Evolutionary conservation across 441 rosid species (phyloP).

Genomic region (Aquilaria agallochum): DNA sequence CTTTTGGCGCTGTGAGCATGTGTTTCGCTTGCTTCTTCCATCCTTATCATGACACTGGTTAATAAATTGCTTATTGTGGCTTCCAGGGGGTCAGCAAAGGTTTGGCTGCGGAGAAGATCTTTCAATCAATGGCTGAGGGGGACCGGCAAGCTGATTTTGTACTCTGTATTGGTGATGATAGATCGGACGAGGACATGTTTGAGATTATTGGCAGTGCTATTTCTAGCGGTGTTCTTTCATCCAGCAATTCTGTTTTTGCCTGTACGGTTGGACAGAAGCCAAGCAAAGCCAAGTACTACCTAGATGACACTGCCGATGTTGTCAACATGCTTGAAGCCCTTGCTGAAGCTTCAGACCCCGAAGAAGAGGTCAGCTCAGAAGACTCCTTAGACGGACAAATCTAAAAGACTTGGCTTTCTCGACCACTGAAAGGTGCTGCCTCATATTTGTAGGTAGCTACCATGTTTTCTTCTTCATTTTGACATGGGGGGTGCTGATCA

Average conservation of each 20-base stretch:
- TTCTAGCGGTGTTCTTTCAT: constrained; percentile 32
- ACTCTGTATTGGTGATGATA: constrained; percentile 69
- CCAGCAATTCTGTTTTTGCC: constrained; percentile 47
- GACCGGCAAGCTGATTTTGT: constrained; percentile 56
- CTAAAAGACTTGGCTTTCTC: no score
- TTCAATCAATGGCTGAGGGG: constrained; percentile 39
- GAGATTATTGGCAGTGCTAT: constrained; percentile 46
- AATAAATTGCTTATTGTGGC: constrained; percentile 14
- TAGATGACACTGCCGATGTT: constrained; percentile 75
- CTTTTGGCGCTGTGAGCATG: neutral
- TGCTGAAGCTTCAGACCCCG: constrained; percentile 53
- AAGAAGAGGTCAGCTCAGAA: constrained; percentile 14
- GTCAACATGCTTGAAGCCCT: constrained; percentile 56
- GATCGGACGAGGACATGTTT: constrained; percentile 85
- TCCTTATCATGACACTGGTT: neutral
- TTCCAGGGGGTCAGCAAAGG: constrained; percentile 69
- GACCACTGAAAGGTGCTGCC: neutral
- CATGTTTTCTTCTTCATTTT: constrained; percentile 14
- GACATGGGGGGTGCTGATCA: constrained; percentile 10
- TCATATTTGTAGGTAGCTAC: constrained; percentile 12
- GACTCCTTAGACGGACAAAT: constrained; percentile 15
- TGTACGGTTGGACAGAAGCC: constrained; percentile 97
- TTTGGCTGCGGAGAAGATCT: constrained; percentile 52
- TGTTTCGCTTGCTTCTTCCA: neutral
- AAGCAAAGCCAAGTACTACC: constrained; percentile 90